A percentile compares a stretch with the other conserved stretches of the same genome.
These are phyloP conservation scores for Gaeumannomyces sp. DNA, from an alignment of 2,329 filamentous ascomycete genomes.

Conservation along the genomic window DNA sequence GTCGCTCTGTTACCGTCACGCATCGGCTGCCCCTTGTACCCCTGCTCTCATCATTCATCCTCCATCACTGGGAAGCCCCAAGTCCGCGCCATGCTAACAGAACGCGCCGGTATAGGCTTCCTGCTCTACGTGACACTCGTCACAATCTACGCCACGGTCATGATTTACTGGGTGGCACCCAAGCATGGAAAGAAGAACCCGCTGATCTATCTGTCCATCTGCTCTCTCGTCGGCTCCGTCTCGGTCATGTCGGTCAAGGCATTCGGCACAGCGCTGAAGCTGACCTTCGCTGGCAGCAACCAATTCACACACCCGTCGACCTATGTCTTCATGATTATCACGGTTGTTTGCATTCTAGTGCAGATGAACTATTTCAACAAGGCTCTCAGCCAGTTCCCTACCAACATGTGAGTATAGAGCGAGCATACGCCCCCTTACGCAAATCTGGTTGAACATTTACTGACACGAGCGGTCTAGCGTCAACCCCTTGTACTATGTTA, in stretches of 20 bases:
- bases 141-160: constrained; percentile 75
- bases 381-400: constrained; percentile 90
- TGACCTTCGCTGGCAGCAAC: constrained; percentile 88
- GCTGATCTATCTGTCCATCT: constrained; percentile 93
- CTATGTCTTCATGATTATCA: constrained; percentile 95
- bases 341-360: constrained; percentile 86
- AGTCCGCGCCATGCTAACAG: constrained; percentile 16
- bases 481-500: constrained; percentile 95
- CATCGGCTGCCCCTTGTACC: constrained; percentile 11
- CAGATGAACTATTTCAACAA: constrained; percentile 99
- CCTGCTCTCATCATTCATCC: no score
- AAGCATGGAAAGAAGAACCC: constrained; percentile 91
- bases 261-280: constrained; percentile 93
- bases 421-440: neutral
- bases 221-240: constrained; percentile 91
- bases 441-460: constrained; percentile 5
- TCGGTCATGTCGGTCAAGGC: constrained; percentile 99
- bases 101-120: constrained; percentile 59
- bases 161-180: constrained; percentile 95
- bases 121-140: constrained; percentile 79
- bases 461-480: constrained; percentile 49
- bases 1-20: neutral
- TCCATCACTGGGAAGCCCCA: neutral
- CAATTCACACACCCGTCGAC: constrained; percentile 93
- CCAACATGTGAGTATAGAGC: constrained; percentile 71